Conservation (phyloP, 2,329 filamentous ascomycete genomes). For the Colletotrichum musicola region DNA sequence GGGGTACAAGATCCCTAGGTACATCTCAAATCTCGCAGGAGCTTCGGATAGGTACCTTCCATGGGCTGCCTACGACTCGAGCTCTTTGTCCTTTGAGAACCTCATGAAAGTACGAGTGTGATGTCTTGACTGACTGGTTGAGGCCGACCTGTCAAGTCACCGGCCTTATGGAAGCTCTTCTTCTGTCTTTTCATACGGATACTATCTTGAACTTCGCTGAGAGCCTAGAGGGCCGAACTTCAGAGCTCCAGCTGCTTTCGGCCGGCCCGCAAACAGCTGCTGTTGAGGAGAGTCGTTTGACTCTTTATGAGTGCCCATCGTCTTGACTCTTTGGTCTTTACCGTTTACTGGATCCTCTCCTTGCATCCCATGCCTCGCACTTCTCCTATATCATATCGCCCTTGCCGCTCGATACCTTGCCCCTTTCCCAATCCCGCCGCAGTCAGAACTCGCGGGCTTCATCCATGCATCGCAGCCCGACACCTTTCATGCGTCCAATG, state of each 20-base stretch:
- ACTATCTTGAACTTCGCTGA: too few species aligned
- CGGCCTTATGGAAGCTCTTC: not conserved
- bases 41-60: too few species aligned
- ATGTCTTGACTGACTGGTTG: too few species aligned
- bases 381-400: slow-evolving; percentile 19
- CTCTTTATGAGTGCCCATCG: too few species aligned
- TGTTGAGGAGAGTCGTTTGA: not conserved
- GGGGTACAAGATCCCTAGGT: not conserved
- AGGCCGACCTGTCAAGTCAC: not conserved
- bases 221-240: too few species aligned
- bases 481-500: slow-evolving; percentile 22
- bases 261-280: slow-evolving; percentile 20
- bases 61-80: too few species aligned
- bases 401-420: slow-evolving; percentile 17
- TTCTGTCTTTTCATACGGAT: too few species aligned
- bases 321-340: not conserved
- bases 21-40: not conserved
- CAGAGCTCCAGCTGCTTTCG: slow-evolving; percentile 13
- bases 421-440: not conserved
- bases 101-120: too few species aligned
- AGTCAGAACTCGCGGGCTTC: slow-evolving; percentile 3
- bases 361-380: not conserved
- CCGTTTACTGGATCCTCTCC: not conserved
- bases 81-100: not conserved
- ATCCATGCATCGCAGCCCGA: slow-evolving; percentile 20